Base-by-base conservation (phyloP, 805 yeast genomes). In the Lipomyces anomalus region DNA sequence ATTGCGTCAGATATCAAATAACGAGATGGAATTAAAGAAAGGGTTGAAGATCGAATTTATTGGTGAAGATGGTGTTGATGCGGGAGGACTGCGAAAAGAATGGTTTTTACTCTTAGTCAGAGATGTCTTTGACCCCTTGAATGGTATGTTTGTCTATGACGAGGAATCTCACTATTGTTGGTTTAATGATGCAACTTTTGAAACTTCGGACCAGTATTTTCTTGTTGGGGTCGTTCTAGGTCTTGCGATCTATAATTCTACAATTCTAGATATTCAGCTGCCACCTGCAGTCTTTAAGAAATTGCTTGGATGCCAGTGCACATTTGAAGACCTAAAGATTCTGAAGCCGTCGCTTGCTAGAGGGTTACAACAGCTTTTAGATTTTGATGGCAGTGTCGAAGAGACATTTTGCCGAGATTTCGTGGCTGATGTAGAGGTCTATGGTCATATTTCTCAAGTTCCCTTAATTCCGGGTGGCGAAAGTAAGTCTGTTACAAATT, bases 41-140 rank as follows among this genome's bases (percentile, higher is more conserved):
- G 75, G 86, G 1, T 64, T 90, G 24, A 74, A 78, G 50, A 82
- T 92, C 6, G 89, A 84, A 57, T 90, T 92, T 62, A 67, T 82
- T 3, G 80, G 80, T 48, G 98, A 90, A 60, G 94, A 89, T 0
- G 98, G 97, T 0, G 76, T 90, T 20, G 98, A 90, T 67, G 97
- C 88, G 0, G 97, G 98, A 1, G 98, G 98, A 0, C 71, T 90
- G 47, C 78, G 82, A 57, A 89, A 88, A 59, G 98, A 90, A 59
- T 90, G 98, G 98, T 89, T 92, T 63, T 69, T 79, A 39, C 65
- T 89, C 33, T 67, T 92, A 33, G 79, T 84, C 1, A 76, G 75
- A 47, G 81, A 82, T 22, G 62, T 90, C 1, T 84, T 89, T 60
- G 75, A 74, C 57, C 83, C 88, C 1, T 68, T 70, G 38, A 75